Conservation (phyloP, 2,329 filamentous ascomycete species). For the Arthrobotrys musiformis region DNA sequence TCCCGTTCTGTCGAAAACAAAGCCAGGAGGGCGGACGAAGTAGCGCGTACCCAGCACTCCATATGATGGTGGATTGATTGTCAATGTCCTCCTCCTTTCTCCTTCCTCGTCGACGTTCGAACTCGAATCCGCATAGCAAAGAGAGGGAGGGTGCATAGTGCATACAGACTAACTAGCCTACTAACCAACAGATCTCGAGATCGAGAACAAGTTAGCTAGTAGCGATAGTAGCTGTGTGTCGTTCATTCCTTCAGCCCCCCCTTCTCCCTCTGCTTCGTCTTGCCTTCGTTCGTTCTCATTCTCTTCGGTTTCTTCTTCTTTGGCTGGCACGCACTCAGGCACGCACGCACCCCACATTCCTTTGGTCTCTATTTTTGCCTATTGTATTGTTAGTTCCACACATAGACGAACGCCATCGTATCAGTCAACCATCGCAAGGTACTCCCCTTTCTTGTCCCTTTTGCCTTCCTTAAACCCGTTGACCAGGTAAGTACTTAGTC, state of each 20-base stretch:
- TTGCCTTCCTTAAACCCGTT: slow-evolving; percentile 10
- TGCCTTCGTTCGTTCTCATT: too few species aligned
- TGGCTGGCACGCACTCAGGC: neutral
- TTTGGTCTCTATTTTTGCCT: slow-evolving; percentile 2
- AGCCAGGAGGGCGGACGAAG: neutral
- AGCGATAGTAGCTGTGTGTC: slow-evolving; percentile 2
- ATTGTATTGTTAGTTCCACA: too few species aligned
- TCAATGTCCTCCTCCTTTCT: slow-evolving; percentile 5
- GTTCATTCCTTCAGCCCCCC: slow-evolving; percentile 18
- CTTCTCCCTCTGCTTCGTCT: too few species aligned
- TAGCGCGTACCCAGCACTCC: too few species aligned
- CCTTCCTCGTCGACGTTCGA: slow-evolving; percentile 24
- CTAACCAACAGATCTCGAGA: neutral
- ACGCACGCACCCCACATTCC: slow-evolving; percentile 30
- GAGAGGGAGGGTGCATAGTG: neutral
- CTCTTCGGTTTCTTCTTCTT: neutral
- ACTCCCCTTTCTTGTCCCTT: too few species aligned
- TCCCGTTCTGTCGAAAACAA: slow-evolving; percentile 26
- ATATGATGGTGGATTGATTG: slow-evolving; percentile 1
- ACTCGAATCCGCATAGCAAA: slow-evolving; percentile 4
- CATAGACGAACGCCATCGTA: slow-evolving; percentile 6
- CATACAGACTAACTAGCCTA: neutral
- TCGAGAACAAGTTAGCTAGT: too few species aligned
- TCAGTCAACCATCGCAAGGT: slow-evolving; percentile 4
- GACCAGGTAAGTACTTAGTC: too few species aligned